Evolutionary conservation across 1,139 yeast genomes (phyloP), one percentile per base, ranked within the genome.

Genomic region (Groenewaldozyma auringiensis): DNA sequence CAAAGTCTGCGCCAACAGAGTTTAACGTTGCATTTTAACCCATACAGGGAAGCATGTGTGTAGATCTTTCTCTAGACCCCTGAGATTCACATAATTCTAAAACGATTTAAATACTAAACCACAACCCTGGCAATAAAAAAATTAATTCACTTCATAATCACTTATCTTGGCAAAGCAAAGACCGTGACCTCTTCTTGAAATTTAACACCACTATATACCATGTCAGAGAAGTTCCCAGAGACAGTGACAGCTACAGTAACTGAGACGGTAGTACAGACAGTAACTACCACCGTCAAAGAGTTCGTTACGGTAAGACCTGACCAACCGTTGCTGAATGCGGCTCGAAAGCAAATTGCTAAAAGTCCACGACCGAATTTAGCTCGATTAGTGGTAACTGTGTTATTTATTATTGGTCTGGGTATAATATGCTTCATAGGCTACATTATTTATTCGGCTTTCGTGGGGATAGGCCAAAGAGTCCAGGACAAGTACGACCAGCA

Each of bases 401-500:
- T 44, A 21, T 32, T 25, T 2, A 45, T 35, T 4, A 11, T 45
- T 4, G 38, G 21, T 11, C 21, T 35, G n/a, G 38, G n/a, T 18
- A 11, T 18, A 8, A 4, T 35, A 4, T 4, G 21, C n/a, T 34
- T 41, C 21, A 41, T 50, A 14, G 50, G 53, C 25, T 48, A 44
- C 34, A 50, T 44, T 6, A 32, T 46, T 21, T 52, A 46, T 39
- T 36, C 34, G 6, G 52, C 47, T n/a, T 47, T 45, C 27, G 11
- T 35, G 21, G 43, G 45, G 21, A 34, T 52, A 31, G 29, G 32
- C 22, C 42, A 32, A 21, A 32, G 46, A n/a, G 47, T 50, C 35
- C 47, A 45, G 31, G 43, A 40, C 37, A 48, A 50, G 46, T 34
- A 50, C 16, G 46, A 42, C 18, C 43, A 32, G 11, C 51, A 50